Evolutionary conservation across 495 filamentous ascomycete species (phyloP).

Genomic region (Talaromyces adpressus): DNA sequence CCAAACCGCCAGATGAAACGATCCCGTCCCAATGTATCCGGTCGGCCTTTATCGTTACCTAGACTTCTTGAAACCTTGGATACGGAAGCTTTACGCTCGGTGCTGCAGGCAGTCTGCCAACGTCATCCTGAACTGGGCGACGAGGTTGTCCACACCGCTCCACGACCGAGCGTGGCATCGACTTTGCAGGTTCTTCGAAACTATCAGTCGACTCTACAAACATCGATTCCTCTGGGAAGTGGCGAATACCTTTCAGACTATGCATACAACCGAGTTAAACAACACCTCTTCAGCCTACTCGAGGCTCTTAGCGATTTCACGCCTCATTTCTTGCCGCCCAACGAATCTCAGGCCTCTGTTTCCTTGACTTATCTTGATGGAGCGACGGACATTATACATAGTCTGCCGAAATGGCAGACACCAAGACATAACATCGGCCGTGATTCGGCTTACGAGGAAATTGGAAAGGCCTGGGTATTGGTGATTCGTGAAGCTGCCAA

Average conservation of each 20-base stretch:
- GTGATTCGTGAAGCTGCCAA: slow-evolving; percentile 90
- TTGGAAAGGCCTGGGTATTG: slow-evolving; percentile 85
- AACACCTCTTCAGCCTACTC: slow-evolving; percentile 70
- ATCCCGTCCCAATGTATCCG: slow-evolving; percentile 59
- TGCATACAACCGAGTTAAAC: slow-evolving; percentile 85
- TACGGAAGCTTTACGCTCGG: slow-evolving; percentile 67
- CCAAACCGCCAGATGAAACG: slow-evolving; percentile 61
- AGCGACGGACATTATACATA: slow-evolving; percentile 83
- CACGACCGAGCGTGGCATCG: slow-evolving; percentile 72
- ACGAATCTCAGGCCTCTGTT: slow-evolving; percentile 69
- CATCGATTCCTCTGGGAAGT: slow-evolving; percentile 87
- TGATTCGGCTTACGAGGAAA: slow-evolving; percentile 90
- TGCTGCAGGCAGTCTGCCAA: slow-evolving; percentile 83
- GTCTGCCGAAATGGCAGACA: slow-evolving; percentile 78
- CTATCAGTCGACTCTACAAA: slow-evolving; percentile 69
- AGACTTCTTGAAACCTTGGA: slow-evolving; percentile 88
- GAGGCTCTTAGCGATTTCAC: slow-evolving; percentile 91
- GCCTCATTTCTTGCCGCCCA: slow-evolving; percentile 88
- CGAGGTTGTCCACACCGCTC: slow-evolving; percentile 79
- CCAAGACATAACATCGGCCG: slow-evolving; percentile 85
- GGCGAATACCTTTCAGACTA: slow-evolving; percentile 80
- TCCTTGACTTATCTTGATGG: slow-evolving; percentile 83
- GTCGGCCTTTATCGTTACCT: slow-evolving; percentile 71
- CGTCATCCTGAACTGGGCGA: slow-evolving; percentile 68
- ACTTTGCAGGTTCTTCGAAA: slow-evolving; percentile 71